phyloP scores from a whole-genome alignment of 352 stramenopile species.

The Phytophthora pistaciae region DNA sequence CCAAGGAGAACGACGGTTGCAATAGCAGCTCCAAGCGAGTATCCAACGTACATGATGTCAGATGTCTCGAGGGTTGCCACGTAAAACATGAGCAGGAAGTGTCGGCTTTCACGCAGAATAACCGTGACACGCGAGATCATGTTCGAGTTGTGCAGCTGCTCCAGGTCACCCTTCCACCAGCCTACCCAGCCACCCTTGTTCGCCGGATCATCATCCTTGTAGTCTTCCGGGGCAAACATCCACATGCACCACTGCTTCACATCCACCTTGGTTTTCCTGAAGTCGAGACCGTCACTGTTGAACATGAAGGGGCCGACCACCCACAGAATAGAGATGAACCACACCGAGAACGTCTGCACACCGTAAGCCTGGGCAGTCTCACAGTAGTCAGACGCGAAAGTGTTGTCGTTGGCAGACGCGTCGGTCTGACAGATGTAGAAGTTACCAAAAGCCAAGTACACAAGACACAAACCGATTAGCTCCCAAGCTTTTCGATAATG shows the following conservation, averaged over 20 bases:
- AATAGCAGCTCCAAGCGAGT: conserved; percentile 55
- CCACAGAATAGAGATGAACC: conserved; percentile 82
- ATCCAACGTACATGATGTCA: conserved; percentile 60
- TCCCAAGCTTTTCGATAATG: conserved; percentile 85
- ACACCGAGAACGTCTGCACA: conserved; percentile 83
- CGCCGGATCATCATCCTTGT: conserved; percentile 64
- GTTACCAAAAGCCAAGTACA: conserved; percentile 74
- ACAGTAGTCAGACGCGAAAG: conserved; percentile 67
- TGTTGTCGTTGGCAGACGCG: conserved; percentile 55
- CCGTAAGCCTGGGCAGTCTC: conserved; percentile 75
- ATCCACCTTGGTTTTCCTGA: conserved; percentile 80
- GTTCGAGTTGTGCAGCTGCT: conserved; percentile 71
- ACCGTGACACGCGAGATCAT: conserved; percentile 76
- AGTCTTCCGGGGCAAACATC: conserved; percentile 77
- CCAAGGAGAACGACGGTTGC: conserved; percentile 62
- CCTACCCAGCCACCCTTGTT: conserved; percentile 81
- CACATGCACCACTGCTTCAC: conserved; percentile 66
- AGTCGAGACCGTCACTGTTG: conserved; percentile 83
- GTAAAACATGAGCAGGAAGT: conserved; percentile 85
- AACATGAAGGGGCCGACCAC: conserved; percentile 80
- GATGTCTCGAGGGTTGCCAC: conserved; percentile 61
- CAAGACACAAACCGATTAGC: conserved; percentile 72
- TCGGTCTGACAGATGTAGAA: conserved; percentile 74
- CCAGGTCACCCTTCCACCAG: conserved; percentile 77
- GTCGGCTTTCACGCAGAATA: conserved; percentile 73